Conservation (phyloP, 768 basidiomycete genomes). For the Trametes meyenii region DNA sequence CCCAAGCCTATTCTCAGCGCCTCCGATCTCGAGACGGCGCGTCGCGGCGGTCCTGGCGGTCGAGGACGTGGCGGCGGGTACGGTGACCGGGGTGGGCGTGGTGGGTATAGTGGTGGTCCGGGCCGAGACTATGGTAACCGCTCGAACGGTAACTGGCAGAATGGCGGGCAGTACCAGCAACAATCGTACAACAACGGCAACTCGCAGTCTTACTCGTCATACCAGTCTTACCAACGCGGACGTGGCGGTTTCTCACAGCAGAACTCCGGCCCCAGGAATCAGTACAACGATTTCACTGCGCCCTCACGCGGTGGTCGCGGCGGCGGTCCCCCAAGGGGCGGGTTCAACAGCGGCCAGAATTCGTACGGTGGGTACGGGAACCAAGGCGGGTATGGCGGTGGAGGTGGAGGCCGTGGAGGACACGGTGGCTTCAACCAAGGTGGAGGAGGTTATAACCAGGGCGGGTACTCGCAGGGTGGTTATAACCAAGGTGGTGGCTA, state of each 20-base stretch:
- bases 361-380: slow-evolving; percentile 20
- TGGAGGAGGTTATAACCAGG: slow-evolving; percentile 25
- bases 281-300: slow-evolving; percentile 29
- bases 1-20: slow-evolving; percentile 62
- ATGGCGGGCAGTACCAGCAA: slow-evolving; percentile 11
- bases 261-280: slow-evolving; percentile 15
- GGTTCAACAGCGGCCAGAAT: slow-evolving; percentile 3
- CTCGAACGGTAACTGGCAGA: slow-evolving; percentile 17
- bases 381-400: slow-evolving; percentile 30
- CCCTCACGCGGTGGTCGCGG: slow-evolving; percentile 24
- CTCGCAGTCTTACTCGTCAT: slow-evolving; percentile 16
- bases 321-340: slow-evolving; percentile 32
- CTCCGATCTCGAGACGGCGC: slow-evolving; percentile 70
- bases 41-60: slow-evolving; percentile 44
- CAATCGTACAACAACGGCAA: slow-evolving; percentile 13
- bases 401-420: slow-evolving; percentile 36
- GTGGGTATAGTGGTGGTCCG: slow-evolving; percentile 32
- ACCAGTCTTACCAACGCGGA: slow-evolving; percentile 22
- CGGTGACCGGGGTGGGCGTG: slow-evolving; percentile 33
- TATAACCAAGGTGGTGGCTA: slow-evolving; percentile 33
- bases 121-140: slow-evolving; percentile 18
- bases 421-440: slow-evolving; percentile 40
- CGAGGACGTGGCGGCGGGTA: slow-evolving; percentile 53
- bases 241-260: slow-evolving; percentile 20
- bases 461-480: slow-evolving; percentile 36